Base-by-base conservation (phyloP, 108 stramenopile species). In the Cyclostephanos tholiformis region DNA sequence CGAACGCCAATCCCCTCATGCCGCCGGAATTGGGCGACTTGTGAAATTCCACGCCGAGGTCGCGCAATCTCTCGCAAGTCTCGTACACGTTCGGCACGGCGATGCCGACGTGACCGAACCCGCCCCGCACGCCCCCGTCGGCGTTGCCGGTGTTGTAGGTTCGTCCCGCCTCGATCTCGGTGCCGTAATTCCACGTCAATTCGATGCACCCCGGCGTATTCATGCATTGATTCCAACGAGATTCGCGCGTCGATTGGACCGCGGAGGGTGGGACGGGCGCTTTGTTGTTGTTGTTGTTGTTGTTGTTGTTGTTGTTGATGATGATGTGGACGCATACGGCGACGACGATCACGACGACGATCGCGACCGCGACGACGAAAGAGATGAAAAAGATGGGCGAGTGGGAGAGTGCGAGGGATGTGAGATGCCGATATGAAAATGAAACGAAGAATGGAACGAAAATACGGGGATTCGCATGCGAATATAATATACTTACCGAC, bases 81-180 rank as follows among this genome's bases (percentile, higher is more conserved):
- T 30, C 36, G 43, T 85, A 85, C 9, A 85, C 82, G 60, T 85
- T 77, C 2, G 82, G 78, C 0, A 85, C 85, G 8, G 82, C 76
- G 13, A 85, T 83, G 11, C 76, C 86, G 52, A 86, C 48, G 51
- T 84, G 83, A 20, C 86, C 80, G 44, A 84, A 84, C 2, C 83
- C 83, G 52, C 83, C 77, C 20, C 69, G 61, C 17, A 82, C 39
- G 10, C 86, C 86, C 27, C 69, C 63, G 73, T 85, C 84, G 0
- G 76, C 74, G 68, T 85, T 85, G 14, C 84, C 84, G 19, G 84
- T 85, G 29, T 85, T 85, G 61, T 85, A 85, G 0, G 82, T 77
- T 14, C 36, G 43, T 2, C 81, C 84, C 6, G 68, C 81, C 49
- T 73, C 72, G 3, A 27, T 60, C 50, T 85, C 84, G 23, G 52